Conservation (phyloP, 2,329 filamentous ascomycete genomes). For the Talaromyces marneffei region DNA sequence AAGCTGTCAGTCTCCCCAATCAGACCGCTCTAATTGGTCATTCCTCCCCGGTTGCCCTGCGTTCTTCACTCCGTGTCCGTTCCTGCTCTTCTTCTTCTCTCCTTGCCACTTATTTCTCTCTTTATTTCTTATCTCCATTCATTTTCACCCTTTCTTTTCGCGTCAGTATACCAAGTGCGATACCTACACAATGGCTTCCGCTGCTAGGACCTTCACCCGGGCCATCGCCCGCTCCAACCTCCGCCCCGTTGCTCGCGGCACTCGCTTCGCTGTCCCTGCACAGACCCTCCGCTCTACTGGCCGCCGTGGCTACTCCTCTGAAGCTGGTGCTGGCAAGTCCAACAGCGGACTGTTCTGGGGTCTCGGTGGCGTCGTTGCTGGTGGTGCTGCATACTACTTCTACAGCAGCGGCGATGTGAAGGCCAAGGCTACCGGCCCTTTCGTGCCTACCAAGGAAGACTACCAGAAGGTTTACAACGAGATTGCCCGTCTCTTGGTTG, state of each 20-base stretch:
- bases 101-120: background rate
- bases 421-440: conserved; percentile 49
- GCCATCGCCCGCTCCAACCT: conserved; percentile 39
- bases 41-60: background rate
- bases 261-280: conserved; percentile 52
- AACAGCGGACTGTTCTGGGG: conserved; percentile 53
- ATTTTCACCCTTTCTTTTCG: background rate
- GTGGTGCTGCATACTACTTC: conserved; percentile 62
- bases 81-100: background rate
- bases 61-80: background rate
- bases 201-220: conserved; percentile 39
- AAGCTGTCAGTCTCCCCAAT: background rate
- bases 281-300: conserved; percentile 67
- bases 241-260: conserved; percentile 48
- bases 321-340: conserved; percentile 49
- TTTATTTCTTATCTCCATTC: background rate
- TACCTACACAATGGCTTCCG: conserved; percentile 34
- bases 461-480: conserved; percentile 95
- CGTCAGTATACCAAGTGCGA: background rate
- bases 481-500: conserved; percentile 71
- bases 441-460: conserved; percentile 73
- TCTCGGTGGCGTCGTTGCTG: conserved; percentile 53
- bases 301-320: conserved; percentile 74
- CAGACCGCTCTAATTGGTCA: background rate
- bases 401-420: conserved; percentile 47